Base-by-base conservation (phyloP, 176 grass and related monocot species). In the Hsuehochloa calcarea region DNA sequence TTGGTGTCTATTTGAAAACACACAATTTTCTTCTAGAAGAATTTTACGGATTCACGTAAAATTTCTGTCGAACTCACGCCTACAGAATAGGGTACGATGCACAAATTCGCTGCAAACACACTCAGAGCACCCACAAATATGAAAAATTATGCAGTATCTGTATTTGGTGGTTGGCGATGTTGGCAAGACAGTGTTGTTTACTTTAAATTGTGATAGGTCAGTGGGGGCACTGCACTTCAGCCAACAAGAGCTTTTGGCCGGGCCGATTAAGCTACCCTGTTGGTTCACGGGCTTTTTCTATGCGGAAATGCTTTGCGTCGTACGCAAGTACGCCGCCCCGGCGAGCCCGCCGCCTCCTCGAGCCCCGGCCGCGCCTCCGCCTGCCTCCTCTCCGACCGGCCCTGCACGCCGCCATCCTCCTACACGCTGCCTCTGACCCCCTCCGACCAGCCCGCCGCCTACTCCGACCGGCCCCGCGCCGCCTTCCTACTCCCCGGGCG, bases 211-310 rank as follows among this genome's bases (percentile, higher is more conserved):
- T 17, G 46, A 39, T n/a, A 27, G 81, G 37, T 17, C 8, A 35
- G 74, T 79, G 68, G 65, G 67, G 29, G 13, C 16, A 12, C 75
- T 59, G 54, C 20, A n/a, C 55, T 8, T 58, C 0, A 22, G 20
- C 54, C 54, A 62, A 72, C 7, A 59, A 16, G 68, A 40, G 3
- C 12, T 37, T 64, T 64, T 46, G 38, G 63, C 3, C 26, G 54
- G 63, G 35, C 20, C 47, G 81, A 85, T 85, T 25, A 86, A 58
- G 79, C 78, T 82, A 83, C 55, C 25, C 16, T 70, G 72, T 72
- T 86, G 23, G 27, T 35, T 86, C 72, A 78, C 72, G 86, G 84
- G 79, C 56, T 69, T 78, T 65, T 77, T 25, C 26, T 34, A 49
- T 34, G 31, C 1, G 31, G 1, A 34, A 34, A 34, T 34, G 31